These are phyloP conservation scores for Annulohypoxylon nitens DNA, from an alignment of 495 filamentous ascomycete genomes.

Conservation along the genomic window DNA sequence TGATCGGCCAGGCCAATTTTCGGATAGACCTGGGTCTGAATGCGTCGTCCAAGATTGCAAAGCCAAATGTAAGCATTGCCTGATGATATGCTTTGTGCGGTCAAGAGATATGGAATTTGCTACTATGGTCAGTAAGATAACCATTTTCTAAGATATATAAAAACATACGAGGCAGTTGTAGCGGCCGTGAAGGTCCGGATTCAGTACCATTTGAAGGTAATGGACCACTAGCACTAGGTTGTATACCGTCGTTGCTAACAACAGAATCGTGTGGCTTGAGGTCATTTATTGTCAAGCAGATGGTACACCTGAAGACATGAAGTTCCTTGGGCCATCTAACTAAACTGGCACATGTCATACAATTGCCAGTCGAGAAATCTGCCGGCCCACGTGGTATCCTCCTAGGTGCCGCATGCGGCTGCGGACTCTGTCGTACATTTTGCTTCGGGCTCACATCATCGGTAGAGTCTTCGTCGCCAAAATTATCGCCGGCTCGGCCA, in stretches of 20 bases:
- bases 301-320: constrained; percentile 82
- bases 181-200: constrained; percentile 21
- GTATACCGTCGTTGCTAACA: constrained; percentile 32
- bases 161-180: constrained; percentile 40
- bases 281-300: constrained; percentile 90
- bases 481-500: constrained; percentile 31
- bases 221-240: constrained; percentile 14
- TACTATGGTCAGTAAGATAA: constrained; percentile 36
- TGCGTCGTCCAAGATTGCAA: constrained; percentile 41
- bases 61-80: constrained; percentile 44
- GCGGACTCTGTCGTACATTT: constrained; percentile 43
- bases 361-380: constrained; percentile 76
- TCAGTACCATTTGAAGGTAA: constrained; percentile 35
- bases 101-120: constrained; percentile 49
- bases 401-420: constrained; percentile 46
- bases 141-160: constrained; percentile 6
- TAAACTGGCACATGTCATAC: constrained; percentile 83
- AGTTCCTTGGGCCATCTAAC: constrained; percentile 86
- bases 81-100: constrained; percentile 44
- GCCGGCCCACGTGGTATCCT: constrained; percentile 48
- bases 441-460: constrained; percentile 47
- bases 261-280: constrained; percentile 63
- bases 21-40: constrained; percentile 19
- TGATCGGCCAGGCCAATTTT: constrained; percentile 15
- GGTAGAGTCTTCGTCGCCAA: constrained; percentile 45